Conservation (phyloP, 2,329 filamentous ascomycete species). For the Fusarium albidum region DNA sequence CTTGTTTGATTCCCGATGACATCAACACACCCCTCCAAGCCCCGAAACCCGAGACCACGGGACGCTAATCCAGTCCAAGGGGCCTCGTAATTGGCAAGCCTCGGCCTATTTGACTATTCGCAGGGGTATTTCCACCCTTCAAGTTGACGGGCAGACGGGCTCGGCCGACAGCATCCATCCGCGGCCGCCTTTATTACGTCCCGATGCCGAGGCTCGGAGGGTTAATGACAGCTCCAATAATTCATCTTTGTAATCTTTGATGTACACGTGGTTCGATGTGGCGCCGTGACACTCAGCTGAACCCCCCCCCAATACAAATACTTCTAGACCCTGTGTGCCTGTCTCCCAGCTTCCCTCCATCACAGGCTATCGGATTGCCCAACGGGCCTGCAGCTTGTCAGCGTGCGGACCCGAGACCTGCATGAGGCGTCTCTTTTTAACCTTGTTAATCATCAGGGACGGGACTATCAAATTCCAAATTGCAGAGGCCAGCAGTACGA, state of each 20-base stretch:
- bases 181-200: neutral
- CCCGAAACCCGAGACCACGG: neutral
- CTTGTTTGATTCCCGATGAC: constrained; percentile 24
- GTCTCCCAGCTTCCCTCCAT: no score
- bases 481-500: no score
- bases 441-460: no score
- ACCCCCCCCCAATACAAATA: constrained; percentile 1
- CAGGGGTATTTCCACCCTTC: neutral
- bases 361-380: no score
- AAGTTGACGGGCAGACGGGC: constrained; percentile 4
- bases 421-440: neutral
- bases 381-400: neutral
- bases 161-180: constrained; percentile 11
- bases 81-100: no score
- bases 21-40: constrained; percentile 24
- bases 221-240: neutral
- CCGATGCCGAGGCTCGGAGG: constrained; percentile 6
- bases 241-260: no score
- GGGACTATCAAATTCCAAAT: no score
- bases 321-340: neutral
- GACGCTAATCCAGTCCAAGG: neutral
- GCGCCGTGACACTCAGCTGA: no score
- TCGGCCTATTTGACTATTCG: no score
- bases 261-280: neutral
- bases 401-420: neutral